Evolutionary conservation across 1,284 basidiomycete species (phyloP).

Genomic region (Pyrrhoderma lamaoense): DNA sequence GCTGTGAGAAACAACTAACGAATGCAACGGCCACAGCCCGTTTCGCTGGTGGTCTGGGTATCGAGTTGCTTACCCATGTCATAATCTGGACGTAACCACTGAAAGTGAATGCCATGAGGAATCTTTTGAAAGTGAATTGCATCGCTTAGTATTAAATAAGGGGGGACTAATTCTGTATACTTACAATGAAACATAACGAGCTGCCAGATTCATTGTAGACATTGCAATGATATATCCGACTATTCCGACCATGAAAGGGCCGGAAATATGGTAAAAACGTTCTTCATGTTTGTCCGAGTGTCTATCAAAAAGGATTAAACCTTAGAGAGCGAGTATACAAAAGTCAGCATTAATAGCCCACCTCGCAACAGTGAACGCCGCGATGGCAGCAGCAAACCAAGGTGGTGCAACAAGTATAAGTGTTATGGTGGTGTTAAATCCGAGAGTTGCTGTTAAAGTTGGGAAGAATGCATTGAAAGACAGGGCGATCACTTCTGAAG

Average conservation of each 20-base stretch:
- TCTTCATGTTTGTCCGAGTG: slow-evolving; percentile 30
- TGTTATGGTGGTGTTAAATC: slow-evolving; percentile 23
- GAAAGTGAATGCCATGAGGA: slow-evolving; percentile 30
- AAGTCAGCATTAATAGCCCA: background rate
- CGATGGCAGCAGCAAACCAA: slow-evolving; percentile 15
- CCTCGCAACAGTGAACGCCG: slow-evolving; percentile 16
- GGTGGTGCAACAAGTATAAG: slow-evolving; percentile 24
- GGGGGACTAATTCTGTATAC: slow-evolving; percentile 12
- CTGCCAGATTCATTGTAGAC: slow-evolving; percentile 31
- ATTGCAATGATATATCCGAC: slow-evolving; percentile 39
- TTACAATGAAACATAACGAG: slow-evolving; percentile 34
- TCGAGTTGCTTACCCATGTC: slow-evolving; percentile 32
- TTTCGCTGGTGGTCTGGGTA: slow-evolving; percentile 33
- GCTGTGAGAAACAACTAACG: slow-evolving; percentile 28
- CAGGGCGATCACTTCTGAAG: slow-evolving; percentile 23
- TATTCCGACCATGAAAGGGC: slow-evolving; percentile 31
- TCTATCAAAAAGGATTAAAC: slow-evolving; percentile 13
- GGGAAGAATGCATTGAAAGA: slow-evolving; percentile 30
- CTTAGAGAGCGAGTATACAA: too few species aligned
- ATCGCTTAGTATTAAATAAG: background rate
- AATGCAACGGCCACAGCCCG: slow-evolving; percentile 34
- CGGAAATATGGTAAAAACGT: slow-evolving; percentile 34
- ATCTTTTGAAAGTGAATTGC: slow-evolving; percentile 16
- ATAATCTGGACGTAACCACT: slow-evolving; percentile 29
- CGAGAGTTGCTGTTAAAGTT: slow-evolving; percentile 24